A percentile compares a stretch with the other conserved stretches of the same genome.
These are phyloP conservation scores for Cercophora newfieldiana DNA, from an alignment of 495 filamentous ascomycete species.

Conservation along the genomic window DNA sequence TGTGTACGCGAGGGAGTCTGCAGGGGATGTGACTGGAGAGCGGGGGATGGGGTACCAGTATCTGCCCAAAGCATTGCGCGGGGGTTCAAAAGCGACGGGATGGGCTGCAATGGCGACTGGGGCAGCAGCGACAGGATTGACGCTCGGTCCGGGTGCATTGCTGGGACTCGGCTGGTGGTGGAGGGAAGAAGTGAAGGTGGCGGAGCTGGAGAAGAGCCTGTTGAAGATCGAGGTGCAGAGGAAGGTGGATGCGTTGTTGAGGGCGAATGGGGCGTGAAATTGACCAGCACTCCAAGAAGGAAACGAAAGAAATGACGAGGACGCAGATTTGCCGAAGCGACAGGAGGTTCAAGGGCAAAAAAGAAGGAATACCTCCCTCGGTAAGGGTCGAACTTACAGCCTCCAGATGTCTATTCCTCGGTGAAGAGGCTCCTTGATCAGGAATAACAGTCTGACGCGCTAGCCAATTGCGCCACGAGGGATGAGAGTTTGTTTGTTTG, in stretches of 20 bases:
- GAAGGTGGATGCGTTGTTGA: constrained; percentile 14
- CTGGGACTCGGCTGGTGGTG: constrained; percentile 14
- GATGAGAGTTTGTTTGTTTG: background rate
- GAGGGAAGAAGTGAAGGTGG: constrained; percentile 4
- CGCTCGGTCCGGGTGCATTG: constrained; percentile 10
- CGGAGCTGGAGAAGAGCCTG: background rate
- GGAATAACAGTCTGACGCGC: background rate
- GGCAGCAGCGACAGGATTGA: background rate
- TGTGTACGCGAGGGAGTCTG: background rate
- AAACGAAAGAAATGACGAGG: too few species aligned
- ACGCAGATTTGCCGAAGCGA: background rate
- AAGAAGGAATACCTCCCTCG: background rate
- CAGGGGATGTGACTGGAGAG: background rate
- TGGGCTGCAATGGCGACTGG: background rate
- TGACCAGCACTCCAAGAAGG: background rate
- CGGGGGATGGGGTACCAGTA: background rate
- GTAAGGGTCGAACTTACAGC: background rate
- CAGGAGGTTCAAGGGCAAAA: background rate
- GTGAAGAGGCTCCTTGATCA: too few species aligned
- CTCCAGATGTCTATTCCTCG: background rate
- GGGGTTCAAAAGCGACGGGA: background rate
- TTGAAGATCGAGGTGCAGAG: constrained; percentile 5
- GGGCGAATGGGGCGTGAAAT: constrained; percentile 10
- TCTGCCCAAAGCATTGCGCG: background rate
- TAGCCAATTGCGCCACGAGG: background rate